A percentile compares a stretch with the other conserved stretches of the same genome.
Conservation (phyloP, 1,284 basidiomycete genomes). For the Stereum hirsutum region DNA sequence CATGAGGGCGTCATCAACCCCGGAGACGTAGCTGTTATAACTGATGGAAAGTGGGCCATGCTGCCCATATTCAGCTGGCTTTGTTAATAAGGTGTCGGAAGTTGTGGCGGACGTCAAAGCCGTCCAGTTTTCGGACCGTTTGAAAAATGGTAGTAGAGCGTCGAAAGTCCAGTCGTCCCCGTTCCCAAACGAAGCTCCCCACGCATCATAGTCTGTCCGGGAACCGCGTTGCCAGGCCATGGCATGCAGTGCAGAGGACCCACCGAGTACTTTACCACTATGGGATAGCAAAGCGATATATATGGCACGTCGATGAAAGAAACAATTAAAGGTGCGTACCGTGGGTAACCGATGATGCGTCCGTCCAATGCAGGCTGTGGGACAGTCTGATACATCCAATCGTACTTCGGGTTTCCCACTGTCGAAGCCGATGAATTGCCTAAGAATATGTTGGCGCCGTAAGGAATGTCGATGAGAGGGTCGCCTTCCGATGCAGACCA, state of each 20-base stretch:
- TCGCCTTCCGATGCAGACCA: conserved; percentile 6
- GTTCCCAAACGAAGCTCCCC: conserved; percentile 10
- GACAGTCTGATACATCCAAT: conserved; percentile 5
- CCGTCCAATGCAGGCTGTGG: conserved; percentile 10
- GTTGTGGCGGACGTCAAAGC: conserved; percentile 4
- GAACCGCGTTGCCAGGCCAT: conserved; percentile 12
- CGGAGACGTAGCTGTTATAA: conserved; percentile 15
- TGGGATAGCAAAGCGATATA: too few species aligned
- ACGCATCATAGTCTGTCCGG: conserved; percentile 11
- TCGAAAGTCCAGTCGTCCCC: conserved; percentile 11
- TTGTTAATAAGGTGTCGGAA: background rate
- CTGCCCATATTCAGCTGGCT: background rate
- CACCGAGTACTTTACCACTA: conserved; percentile 8
- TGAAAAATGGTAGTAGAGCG: conserved; percentile 11
- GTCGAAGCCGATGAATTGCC: conserved; percentile 9
- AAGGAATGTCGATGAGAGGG: conserved; percentile 10
- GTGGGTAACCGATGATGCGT: conserved; percentile 6
- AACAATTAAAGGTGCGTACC: conserved; percentile 3
- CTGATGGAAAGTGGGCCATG: conserved; percentile 3
- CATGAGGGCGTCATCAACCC: conserved; percentile 14
- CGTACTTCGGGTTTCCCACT: conserved; percentile 9
- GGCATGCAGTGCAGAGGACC: conserved; percentile 13
- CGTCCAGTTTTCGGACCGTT: conserved; percentile 12
- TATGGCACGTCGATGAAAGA: too few species aligned
- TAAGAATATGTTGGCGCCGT: conserved; percentile 8